Conservation (phyloP, 352 stramenopile genomes). For the Blastocystis sp. region DNA sequence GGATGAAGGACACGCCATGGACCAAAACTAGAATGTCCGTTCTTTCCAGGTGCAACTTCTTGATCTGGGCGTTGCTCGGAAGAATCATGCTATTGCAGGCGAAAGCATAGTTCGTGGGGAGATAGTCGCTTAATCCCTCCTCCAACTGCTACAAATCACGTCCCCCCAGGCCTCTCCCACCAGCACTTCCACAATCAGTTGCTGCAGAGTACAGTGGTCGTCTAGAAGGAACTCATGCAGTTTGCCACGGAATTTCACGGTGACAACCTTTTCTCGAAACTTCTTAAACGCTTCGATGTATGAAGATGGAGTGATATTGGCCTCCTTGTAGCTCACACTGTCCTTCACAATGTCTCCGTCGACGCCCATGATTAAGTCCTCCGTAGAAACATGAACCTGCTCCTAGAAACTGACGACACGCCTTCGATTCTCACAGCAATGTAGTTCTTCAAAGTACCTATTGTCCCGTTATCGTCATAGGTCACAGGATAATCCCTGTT, state of each 20-base stretch:
- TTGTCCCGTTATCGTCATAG: constrained; percentile 17
- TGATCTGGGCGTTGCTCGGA: neutral
- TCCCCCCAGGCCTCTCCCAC: neutral
- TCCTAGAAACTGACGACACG: neutral
- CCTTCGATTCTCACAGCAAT: neutral
- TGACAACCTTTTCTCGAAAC: constrained; percentile 1
- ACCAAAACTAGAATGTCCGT: constrained; percentile 10
- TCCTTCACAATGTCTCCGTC: constrained; percentile 11
- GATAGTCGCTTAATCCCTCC: neutral
- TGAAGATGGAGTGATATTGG: neutral
- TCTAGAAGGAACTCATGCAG: neutral
- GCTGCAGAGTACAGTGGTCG: constrained; percentile 5
- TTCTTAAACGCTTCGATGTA: constrained; percentile 2
- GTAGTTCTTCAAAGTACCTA: neutral
- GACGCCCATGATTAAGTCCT: neutral
- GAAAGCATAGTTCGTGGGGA: neutral
- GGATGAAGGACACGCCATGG: neutral
- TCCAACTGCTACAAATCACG: constrained; percentile 24
- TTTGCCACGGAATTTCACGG: neutral
- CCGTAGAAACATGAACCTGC: neutral
- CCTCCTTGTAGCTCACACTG: neutral
- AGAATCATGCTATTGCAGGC: neutral
- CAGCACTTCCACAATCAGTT: neutral
- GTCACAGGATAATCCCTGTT: constrained; percentile 20
- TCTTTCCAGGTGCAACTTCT: neutral